Conservation (phyloP, 306 rosid species). For the Rosa lucieae region DNA sequence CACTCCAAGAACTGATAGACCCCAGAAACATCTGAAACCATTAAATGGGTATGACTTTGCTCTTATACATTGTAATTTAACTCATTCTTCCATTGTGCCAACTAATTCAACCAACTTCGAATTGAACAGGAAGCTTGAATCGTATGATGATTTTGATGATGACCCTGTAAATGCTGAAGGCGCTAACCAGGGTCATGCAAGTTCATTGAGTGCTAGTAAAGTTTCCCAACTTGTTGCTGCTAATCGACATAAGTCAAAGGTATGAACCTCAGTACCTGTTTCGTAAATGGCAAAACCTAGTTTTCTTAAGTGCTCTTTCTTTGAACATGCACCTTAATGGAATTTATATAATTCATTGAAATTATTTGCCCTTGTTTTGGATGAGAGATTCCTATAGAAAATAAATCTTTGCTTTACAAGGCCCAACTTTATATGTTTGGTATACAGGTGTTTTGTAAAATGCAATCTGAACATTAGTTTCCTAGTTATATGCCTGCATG, state of each 20-base stretch:
- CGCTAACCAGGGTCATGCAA: constrained; percentile 30
- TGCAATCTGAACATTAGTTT: neutral
- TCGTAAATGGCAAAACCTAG: neutral
- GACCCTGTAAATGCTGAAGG: constrained; percentile 44
- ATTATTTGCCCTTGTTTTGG: neutral
- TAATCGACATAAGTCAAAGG: constrained; percentile 60
- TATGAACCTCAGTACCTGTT: constrained; percentile 21
- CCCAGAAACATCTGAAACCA: constrained; percentile 49
- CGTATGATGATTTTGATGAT: constrained; percentile 79
- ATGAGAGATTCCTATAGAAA: neutral
- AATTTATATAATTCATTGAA: neutral
- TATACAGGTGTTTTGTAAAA: neutral
- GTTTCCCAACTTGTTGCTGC: constrained; percentile 38
- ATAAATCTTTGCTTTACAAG: neutral
- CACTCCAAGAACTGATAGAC: constrained; percentile 48
- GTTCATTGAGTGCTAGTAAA: constrained; percentile 26
- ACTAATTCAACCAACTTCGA: constrained; percentile 31
- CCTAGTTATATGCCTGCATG: neutral
- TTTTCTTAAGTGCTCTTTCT: neutral
- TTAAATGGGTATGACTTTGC: constrained; percentile 61
- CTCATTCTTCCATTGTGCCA: constrained; percentile 20
- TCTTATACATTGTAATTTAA: neutral
- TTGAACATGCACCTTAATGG: neutral
- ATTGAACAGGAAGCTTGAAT: constrained; percentile 63
- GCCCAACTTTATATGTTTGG: neutral